A percentile compares a stretch with the other conserved stretches of the same genome.
These are phyloP conservation scores for Cantharellus anzutake DNA, from an alignment of 768 basidiomycete genomes.

Conservation along the genomic window DNA sequence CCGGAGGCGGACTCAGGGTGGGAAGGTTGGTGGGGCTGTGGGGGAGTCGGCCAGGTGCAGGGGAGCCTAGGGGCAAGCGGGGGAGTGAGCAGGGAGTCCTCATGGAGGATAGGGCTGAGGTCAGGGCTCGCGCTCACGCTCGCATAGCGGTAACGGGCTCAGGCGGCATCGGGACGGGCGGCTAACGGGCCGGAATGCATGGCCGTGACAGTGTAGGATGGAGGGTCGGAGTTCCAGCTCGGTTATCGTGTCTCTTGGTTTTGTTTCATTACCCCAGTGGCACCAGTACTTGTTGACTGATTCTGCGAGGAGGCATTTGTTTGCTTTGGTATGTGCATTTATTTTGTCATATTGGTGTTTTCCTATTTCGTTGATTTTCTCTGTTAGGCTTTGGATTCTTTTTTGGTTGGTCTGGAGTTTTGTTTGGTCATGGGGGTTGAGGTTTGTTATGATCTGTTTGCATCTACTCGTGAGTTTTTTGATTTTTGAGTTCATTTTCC, in stretches of 20 bases:
- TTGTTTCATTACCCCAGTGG: neutral
- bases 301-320: neutral
- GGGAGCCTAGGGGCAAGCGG: too few species aligned
- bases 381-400: neutral
- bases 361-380: neutral
- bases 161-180: too few species aligned
- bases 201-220: too few species aligned
- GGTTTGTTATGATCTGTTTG: neutral
- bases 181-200: too few species aligned
- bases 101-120: too few species aligned
- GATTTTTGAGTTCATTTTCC: neutral
- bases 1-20: too few species aligned
- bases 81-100: too few species aligned
- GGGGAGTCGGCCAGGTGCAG: too few species aligned
- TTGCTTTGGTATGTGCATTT: neutral
- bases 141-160: too few species aligned
- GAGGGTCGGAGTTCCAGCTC: neutral
- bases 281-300: neutral
- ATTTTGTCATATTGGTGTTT: neutral
- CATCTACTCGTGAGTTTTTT: neutral
- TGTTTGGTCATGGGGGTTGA: neutral
- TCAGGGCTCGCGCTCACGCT: too few species aligned
- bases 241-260: neutral
- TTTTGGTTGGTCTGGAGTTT: neutral
- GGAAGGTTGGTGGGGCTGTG: too few species aligned